Conservation (phyloP, 2,329 filamentous ascomycete genomes). For the Xylaria sp. region DNA sequence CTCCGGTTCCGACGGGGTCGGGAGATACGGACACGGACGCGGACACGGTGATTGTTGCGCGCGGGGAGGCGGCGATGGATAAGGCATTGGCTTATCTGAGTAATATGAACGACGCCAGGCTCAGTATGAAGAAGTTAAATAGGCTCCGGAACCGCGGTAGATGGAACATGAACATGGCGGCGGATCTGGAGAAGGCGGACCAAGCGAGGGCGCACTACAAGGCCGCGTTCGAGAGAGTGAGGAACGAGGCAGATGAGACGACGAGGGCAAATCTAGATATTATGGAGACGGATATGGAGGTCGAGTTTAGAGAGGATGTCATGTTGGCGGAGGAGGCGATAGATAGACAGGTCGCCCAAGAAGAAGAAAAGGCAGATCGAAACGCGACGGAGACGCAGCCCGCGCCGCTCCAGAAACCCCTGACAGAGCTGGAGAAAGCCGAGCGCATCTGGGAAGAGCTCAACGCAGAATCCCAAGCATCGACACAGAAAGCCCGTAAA, state of each 20-base stretch:
- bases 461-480: too few relatives aligned
- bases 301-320: background rate
- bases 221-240: background rate
- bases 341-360: background rate
- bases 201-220: background rate
- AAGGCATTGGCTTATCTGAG: background rate
- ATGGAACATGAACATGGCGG: background rate
- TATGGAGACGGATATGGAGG: too few relatives aligned
- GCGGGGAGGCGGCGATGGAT: background rate
- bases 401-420: too few relatives aligned
- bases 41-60: background rate
- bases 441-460: too few relatives aligned
- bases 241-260: background rate
- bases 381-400: too few relatives aligned
- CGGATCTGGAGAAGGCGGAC: background rate
- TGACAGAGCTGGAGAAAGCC: too few relatives aligned
- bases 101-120: slow-evolving; percentile 1
- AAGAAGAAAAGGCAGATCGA: too few relatives aligned
- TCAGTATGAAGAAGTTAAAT: background rate
- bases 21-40: too few relatives aligned
- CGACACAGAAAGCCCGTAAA: too few relatives aligned
- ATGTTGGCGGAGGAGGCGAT: background rate
- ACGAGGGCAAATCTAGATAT: slow-evolving; percentile 5
- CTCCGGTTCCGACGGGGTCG: background rate
- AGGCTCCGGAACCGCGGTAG: background rate